Evolutionary conservation across 495 filamentous ascomycete genomes (phyloP), one percentile per base, ranked within the genome.

Genomic region (Aspergillus avenaceus): DNA sequence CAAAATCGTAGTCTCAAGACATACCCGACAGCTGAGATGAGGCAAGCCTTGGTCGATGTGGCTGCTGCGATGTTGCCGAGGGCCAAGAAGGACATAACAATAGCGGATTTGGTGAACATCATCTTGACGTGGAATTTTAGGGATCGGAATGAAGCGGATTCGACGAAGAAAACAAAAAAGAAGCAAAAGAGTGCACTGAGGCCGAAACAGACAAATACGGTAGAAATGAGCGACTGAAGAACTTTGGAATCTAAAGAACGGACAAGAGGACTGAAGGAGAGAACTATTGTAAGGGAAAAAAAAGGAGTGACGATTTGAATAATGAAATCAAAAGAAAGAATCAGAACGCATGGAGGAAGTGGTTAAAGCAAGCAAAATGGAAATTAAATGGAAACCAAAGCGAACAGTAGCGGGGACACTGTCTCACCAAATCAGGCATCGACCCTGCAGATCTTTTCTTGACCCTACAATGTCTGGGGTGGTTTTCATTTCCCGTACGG

Each of bases 21-120:
- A 37, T 66, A 73, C 70, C 66, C 66, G 8, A 73, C 62, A 27
- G 64, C 64, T 7, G 58, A 58, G 41, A 71, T 54, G 24, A 73
- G 53, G 53, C 70, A 73, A 45, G 66, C 66, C 8, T 65, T 61
- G 16, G 68, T 58, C 27, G 55, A 45, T 13, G 50, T 37, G 41
- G 64, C 63, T 38, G 52, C 50, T 25, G 60, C 70, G 41, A 71
- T 50, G 51, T 63, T 68, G 60, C 59, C 43, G 46, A 73, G 58
- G 40, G 68, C 68, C 40, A 71, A 45, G 37, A 70, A 50, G 48
- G 66, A 62, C 37, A 68, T 40, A 45, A 54, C 46, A 49, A 73
- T 16, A 51, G 65, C 56, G 22, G 62, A 66, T 51, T 71, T 67
- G 37, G 62, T 55, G 61, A 71, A 68, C 44, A 70, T 42, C 70